Evolutionary conservation across 2,329 filamentous ascomycete genomes (phyloP), one percentile per base, ranked within the genome.

Genomic region (Hypocrella siamensis): DNA sequence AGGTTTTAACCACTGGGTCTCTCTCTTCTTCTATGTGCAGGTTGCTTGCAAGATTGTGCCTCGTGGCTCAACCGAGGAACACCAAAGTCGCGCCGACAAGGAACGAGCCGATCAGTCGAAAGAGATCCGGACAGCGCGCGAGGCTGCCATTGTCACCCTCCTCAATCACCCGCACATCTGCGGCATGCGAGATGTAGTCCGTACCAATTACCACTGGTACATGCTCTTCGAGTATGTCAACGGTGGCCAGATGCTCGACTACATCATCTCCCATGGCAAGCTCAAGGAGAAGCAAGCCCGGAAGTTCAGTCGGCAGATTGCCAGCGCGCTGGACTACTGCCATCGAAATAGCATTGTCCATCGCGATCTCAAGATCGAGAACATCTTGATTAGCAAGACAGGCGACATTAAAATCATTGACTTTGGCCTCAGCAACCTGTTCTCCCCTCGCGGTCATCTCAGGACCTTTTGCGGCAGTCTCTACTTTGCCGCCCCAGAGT

Each of bases 171-270:
- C 88, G 11, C 92, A 93, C 50, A 92, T 98, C 36, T 96, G 90
- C 53, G 85, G 82, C 36, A 81, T 98, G 69, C 76, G 85, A 42
- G 90, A 98, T 58, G 85, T 94, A 17, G 80, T 96, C 35, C 79
- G 86, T 35, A 96, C 90, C 31, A 88, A 90, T 48, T 90, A 94
- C 53, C 90, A 98, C 57, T 98, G 90, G 90, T 98, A 98, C 58
- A 98, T 98, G 90, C 75, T 98, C 31, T 98, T 93, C 50, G 90
- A 98, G 60, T 94, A 90, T 54, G 90, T 98, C 56, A 94, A 98
- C 50, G 90, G 90, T 30, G 90, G 90, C 14, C 90, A 98, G 59
- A 96, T 98, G 90, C 75, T 98, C 38, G 90, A 98, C 61, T 98
- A 96, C 58, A 98, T 98, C 54, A 98, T 98, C 51, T 94, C 86